Percentiles rank a stretch among this genome's conserved stretches.
Conservation (phyloP, 2,329 filamentous ascomycete genomes). For the Fusarium pseudograminearum region DNA sequence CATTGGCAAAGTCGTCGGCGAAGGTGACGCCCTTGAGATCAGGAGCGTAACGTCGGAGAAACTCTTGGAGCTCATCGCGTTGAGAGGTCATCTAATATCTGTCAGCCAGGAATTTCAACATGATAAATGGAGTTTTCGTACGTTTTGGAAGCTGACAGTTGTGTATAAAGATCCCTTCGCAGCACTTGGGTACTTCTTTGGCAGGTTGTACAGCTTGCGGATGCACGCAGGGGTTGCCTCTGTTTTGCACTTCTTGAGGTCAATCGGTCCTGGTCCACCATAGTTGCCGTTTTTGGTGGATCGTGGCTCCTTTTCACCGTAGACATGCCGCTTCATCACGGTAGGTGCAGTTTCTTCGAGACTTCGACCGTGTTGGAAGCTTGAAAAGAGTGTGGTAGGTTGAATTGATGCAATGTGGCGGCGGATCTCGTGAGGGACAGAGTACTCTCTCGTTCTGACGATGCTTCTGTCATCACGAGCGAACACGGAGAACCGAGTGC, state of each 20-base stretch:
- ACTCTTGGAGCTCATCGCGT: slow-evolving; percentile 66
- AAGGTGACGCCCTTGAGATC: slow-evolving; percentile 67
- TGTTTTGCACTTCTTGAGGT: slow-evolving; percentile 51
- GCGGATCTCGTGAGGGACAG: slow-evolving; percentile 52
- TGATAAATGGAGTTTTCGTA: slow-evolving; percentile 28
- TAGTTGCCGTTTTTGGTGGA: slow-evolving; percentile 25
- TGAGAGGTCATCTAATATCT: slow-evolving; percentile 61
- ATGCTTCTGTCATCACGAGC: slow-evolving; percentile 56
- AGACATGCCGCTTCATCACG: background rate
- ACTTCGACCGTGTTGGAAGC: background rate
- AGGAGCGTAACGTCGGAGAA: slow-evolving; percentile 66
- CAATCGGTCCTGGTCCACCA: slow-evolving; percentile 11
- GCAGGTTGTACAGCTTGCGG: slow-evolving; percentile 59
- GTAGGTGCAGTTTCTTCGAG: background rate
- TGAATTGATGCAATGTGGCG: slow-evolving; percentile 59
- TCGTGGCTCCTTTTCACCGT: background rate
- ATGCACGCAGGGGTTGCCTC: slow-evolving; percentile 60
- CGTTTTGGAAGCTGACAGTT: slow-evolving; percentile 63
- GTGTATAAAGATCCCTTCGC: slow-evolving; percentile 73
- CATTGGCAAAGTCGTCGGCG: slow-evolving; percentile 67
- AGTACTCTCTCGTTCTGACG: slow-evolving; percentile 55
- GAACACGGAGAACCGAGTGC: slow-evolving; percentile 59
- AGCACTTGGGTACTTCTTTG: slow-evolving; percentile 63
- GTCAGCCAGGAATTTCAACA: slow-evolving; percentile 10
- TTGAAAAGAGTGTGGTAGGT: slow-evolving; percentile 57